These are phyloP conservation scores for Globisporangium canariense DNA, from an alignment of 352 stramenopile species.

Conservation along the genomic window DNA sequence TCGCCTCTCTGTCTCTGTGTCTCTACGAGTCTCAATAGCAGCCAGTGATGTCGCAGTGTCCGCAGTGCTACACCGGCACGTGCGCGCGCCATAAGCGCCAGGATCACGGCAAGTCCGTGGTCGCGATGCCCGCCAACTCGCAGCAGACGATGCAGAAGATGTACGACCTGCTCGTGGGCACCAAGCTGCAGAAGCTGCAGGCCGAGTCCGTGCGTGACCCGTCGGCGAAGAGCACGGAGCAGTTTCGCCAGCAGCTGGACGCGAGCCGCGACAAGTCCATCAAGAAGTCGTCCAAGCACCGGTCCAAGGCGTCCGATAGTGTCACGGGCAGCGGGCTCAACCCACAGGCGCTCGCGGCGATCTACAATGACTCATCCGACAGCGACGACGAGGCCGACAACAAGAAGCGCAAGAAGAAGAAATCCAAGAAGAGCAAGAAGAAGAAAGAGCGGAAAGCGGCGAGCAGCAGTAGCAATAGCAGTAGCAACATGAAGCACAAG, in stretches of 20 bases:
- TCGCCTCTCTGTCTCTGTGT: background rate
- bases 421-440: constrained; percentile 41
- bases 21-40: background rate
- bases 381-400: constrained; percentile 27
- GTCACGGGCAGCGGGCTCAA: constrained; percentile 50
- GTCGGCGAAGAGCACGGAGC: constrained; percentile 32
- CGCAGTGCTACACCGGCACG: constrained; percentile 78
- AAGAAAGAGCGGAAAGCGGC: constrained; percentile 41
- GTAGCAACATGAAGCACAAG: constrained; percentile 18
- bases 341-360: constrained; percentile 64
- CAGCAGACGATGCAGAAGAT: constrained; percentile 74
- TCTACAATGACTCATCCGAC: constrained; percentile 38
- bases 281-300: constrained; percentile 45
- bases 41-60: constrained; percentile 58
- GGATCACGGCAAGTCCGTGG: constrained; percentile 56
- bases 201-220: constrained; percentile 44
- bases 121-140: constrained; percentile 41
- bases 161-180: constrained; percentile 66
- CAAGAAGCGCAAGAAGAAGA: constrained; percentile 20
- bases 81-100: constrained; percentile 58
- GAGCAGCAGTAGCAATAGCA: constrained; percentile 9
- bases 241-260: constrained; percentile 66
- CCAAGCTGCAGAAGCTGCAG: constrained; percentile 73
- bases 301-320: constrained; percentile 19
- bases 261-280: constrained; percentile 62